Evolutionary conservation across 768 basidiomycete species (phyloP), one percentile per base, ranked within the genome.

Genomic region (Phlebiopsis flavidoalba): DNA sequence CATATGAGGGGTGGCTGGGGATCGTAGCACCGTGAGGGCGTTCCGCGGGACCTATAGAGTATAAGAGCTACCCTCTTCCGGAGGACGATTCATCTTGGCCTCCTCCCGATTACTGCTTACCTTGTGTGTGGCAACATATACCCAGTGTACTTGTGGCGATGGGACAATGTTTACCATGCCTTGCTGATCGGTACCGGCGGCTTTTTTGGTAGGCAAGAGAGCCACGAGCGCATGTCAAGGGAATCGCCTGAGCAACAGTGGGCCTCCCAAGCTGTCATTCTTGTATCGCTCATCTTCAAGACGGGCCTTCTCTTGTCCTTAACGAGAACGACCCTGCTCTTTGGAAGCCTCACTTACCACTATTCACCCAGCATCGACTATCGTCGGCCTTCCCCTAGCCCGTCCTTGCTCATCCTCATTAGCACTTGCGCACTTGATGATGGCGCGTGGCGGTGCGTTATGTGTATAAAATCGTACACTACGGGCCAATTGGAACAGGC

Each of bases 311-410:
- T 11, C 53, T 55, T 53, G n/a, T n/a, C 36, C 53, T 12, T 52
- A 36, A n/a, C 37, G 45, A 40, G 26, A 43, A 19, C 45, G 60
- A 61, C 15, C 15, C 31, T 45, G 35, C 43, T 17, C 47, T 6
- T 31, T 21, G n/a, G 53, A n/a, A 45, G 11, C 55, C 48, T 12
- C 55, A 61, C 21, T 61, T n/a, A n/a, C n/a, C n/a, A 40, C 36
- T 45, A 55, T 8, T 61, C 60, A 5, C 60, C 60, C 53, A 52
- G 19, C 53, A 37, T 22, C 26, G 45, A 6, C 45, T 48, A 17
- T 52, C 53, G 47, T 60, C 59, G n/a, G 15, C 59, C 59, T 15
- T 45, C n/a, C n/a, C n/a, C 59, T 24, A 53, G 51, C 46, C 51
- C 59, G 45, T 45, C 46, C 31, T 19, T 15, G 21, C 51, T 33